Evolutionary conservation across 768 basidiomycete species (phyloP).

Genomic region (Fomitopsis serialis): DNA sequence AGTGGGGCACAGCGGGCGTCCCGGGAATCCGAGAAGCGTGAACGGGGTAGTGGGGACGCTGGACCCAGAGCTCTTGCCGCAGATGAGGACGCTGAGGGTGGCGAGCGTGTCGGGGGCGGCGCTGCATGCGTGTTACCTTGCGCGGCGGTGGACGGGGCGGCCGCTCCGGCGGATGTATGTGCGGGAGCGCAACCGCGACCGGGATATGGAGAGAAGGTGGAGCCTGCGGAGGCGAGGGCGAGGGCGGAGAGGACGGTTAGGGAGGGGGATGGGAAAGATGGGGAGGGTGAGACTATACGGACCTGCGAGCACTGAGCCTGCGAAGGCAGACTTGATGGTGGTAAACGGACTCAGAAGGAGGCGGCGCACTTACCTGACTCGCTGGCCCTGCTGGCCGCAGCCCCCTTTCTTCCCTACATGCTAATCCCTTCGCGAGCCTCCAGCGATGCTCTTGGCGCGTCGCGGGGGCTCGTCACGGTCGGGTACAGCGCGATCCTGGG

Average conservation of each 20-base stretch:
- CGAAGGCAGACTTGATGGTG: too few relatives aligned
- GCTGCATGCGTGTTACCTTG: constrained; percentile 9
- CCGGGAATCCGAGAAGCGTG: not conserved
- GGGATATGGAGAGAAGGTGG: constrained; percentile 10
- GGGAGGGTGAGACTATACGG: constrained; percentile 9
- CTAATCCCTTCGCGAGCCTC: too few relatives aligned
- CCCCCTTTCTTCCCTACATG: too few relatives aligned
- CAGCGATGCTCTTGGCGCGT: too few relatives aligned
- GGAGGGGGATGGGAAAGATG: constrained; percentile 1
- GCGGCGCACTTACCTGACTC: too few relatives aligned
- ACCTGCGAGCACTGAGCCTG: too few relatives aligned
- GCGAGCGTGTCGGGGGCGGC: constrained; percentile 9
- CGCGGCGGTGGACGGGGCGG: constrained; percentile 10
- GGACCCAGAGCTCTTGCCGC: constrained; percentile 12
- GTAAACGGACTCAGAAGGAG: too few relatives aligned
- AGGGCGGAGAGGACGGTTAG: constrained; percentile 6
- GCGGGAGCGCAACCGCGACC: constrained; percentile 14
- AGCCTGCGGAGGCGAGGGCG: constrained; percentile 10
- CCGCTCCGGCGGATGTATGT: constrained; percentile 16
- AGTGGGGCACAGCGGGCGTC: too few relatives aligned
- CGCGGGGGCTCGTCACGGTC: too few relatives aligned
- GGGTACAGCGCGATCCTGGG: too few relatives aligned
- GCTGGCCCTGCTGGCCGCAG: too few relatives aligned
- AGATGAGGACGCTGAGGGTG: constrained; percentile 12
- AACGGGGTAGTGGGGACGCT: not conserved